Conservation (phyloP, 768 basidiomycete genomes). For the Leccinellum albellum region DNA sequence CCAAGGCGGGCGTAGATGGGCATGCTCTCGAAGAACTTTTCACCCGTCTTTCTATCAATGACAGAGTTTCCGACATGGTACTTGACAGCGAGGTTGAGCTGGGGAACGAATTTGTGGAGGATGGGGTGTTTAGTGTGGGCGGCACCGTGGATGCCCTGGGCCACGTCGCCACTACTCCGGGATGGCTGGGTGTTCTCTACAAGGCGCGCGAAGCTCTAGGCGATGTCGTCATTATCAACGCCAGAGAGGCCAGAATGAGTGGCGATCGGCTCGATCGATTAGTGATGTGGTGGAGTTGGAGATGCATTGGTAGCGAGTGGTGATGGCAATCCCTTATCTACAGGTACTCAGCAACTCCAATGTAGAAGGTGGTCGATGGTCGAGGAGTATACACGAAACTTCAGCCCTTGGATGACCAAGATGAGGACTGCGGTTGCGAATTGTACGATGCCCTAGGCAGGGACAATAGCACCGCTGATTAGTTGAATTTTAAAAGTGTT, state of each 20-base stretch:
- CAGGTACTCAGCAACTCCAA: constrained; percentile 41
- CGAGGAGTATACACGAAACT: constrained; percentile 43
- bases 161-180: constrained; percentile 11
- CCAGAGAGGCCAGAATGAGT: constrained; percentile 12
- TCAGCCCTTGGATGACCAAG: neutral
- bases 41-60: constrained; percentile 40
- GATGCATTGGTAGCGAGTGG: constrained; percentile 15
- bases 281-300: constrained; percentile 15
- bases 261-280: constrained; percentile 29
- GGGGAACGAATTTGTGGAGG: constrained; percentile 49
- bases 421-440: constrained; percentile 8
- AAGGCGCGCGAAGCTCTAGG: constrained; percentile 17
- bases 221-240: constrained; percentile 19
- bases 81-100: constrained; percentile 47
- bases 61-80: constrained; percentile 63
- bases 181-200: constrained; percentile 18
- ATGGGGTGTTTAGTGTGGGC: constrained; percentile 34
- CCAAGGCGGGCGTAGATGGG: constrained; percentile 64
- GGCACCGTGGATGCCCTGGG: constrained; percentile 31
- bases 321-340: neutral
- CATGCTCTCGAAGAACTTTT: constrained; percentile 70
- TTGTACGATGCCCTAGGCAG: constrained; percentile 19
- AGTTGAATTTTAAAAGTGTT: neutral
- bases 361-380: constrained; percentile 53
- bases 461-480: neutral